Evolutionary conservation across 768 basidiomycete species (phyloP).

Genomic region (Tephrocybe sp.): DNA sequence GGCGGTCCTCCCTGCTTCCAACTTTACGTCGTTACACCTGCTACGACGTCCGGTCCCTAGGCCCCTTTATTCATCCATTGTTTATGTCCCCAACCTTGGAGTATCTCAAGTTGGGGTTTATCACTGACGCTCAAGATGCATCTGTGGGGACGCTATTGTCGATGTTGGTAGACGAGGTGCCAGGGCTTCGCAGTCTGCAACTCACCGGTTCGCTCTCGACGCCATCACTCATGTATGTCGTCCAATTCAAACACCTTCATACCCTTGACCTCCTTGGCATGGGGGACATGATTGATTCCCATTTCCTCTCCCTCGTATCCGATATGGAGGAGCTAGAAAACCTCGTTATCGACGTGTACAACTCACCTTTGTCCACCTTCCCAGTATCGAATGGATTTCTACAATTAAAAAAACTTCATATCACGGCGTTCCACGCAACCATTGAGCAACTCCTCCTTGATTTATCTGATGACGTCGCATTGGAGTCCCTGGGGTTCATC

Average conservation of each 20-base stretch:
- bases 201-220: background rate
- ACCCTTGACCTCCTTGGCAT: slow-evolving; percentile 1
- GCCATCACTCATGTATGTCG: background rate
- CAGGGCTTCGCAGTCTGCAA: background rate
- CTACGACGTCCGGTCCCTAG: background rate
- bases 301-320: background rate
- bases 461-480: background rate
- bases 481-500: background rate
- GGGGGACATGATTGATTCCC: background rate
- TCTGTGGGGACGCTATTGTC: slow-evolving; percentile 9
- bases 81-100: slow-evolving; percentile 1
- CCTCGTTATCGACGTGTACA: slow-evolving; percentile 4
- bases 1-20: slow-evolving; percentile 1
- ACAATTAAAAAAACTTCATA: background rate
- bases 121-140: slow-evolving; percentile 1
- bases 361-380: background rate
- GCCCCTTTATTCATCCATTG: slow-evolving; percentile 6
- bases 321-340: background rate
- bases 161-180: slow-evolving; percentile 1
- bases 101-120: background rate
- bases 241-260: slow-evolving; percentile 1
- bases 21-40: background rate
- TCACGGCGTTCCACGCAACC: slow-evolving; percentile 2
- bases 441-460: background rate
- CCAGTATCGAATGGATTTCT: background rate